Evolutionary conservation across 495 filamentous ascomycete species (phyloP), one percentile per base, ranked within the genome.

Genomic region (Penicillium alfredii): DNA sequence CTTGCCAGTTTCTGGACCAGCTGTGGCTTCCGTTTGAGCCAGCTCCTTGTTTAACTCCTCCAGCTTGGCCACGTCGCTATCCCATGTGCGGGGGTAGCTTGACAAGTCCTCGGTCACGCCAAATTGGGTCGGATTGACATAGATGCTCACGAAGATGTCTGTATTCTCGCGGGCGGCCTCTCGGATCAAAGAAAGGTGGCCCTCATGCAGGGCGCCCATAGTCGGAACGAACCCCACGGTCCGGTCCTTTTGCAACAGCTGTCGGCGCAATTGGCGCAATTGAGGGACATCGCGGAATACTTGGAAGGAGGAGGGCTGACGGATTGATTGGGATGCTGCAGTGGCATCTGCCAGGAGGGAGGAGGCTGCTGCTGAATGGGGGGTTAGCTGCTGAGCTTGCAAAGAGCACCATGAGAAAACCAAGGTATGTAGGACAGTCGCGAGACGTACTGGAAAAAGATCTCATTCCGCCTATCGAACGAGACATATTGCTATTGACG

Each of bases 111-210:
- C 92, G 34, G 78, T 79, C 8, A 89, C 70, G 4, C 89, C 90
- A 55, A 98, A 98, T 66, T 97, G 92, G 1, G 93, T 90, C 5
- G 92, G 92, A 56, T 98, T 98, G 49, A 98, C 86, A 54, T 84
- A 98, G 52, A 97, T 82, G 54, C 78, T 83, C 26, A 97, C 85
- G 37, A 95, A 80, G 32, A 97, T 80, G 45, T 83, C 73, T 40
- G 82, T 78, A 61, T 88, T 92, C 53, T 93, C 86, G 36, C 70
- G 60, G 0, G 89, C 93, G 4, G 92, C 92, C 45, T 81, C 73
- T 20, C 88, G 88, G 51, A 94, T 85, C 5, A 97, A 69, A 8
- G 84, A 84, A 20, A 96, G 63, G 58, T 98, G 92, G 16, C 92
- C 92, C 40, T 82, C 74, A 60, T 98, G 92, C 0, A 98, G 74